Percentiles rank a stretch among this genome's conserved stretches.
phyloP scores from a whole-genome alignment of 345 rosid genomes.

The Microcos paniculata region DNA sequence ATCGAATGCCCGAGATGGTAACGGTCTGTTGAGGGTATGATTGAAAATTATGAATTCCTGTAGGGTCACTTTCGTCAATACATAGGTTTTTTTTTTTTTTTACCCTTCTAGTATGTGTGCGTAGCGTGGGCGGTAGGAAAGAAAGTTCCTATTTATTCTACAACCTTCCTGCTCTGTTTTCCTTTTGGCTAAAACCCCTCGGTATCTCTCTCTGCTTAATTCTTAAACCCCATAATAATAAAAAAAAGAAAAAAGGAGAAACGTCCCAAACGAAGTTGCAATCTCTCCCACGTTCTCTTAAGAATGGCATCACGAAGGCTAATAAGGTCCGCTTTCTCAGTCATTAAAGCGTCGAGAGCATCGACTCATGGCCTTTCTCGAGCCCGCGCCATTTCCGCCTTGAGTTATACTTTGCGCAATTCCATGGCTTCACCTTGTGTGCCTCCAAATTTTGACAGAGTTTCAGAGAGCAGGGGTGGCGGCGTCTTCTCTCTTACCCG shows the following conservation, averaged over 20 bases:
- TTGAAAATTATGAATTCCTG: no score
- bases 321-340: constrained; percentile 28
- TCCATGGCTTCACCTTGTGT: background rate
- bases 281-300: background rate
- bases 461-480: constrained; percentile 18
- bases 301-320: constrained; percentile 42
- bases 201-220: background rate
- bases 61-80: no score
- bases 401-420: constrained; percentile 12
- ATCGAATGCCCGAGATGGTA: no score
- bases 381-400: constrained; percentile 24
- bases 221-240: background rate
- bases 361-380: constrained; percentile 16
- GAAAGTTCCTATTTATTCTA: constrained; percentile 27
- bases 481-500: constrained; percentile 19
- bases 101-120: no score
- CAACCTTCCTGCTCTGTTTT: constrained; percentile 23
- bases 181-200: background rate
- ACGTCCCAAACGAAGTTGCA: background rate
- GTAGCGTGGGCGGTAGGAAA: background rate
- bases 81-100: background rate
- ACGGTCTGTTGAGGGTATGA: no score
- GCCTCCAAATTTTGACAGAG: background rate
- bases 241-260: no score
- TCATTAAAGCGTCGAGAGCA: constrained; percentile 24